These are phyloP conservation scores for Phaeosphaeria sp. DNA, from an alignment of 2,329 filamentous ascomycete genomes.

Conservation along the genomic window DNA sequence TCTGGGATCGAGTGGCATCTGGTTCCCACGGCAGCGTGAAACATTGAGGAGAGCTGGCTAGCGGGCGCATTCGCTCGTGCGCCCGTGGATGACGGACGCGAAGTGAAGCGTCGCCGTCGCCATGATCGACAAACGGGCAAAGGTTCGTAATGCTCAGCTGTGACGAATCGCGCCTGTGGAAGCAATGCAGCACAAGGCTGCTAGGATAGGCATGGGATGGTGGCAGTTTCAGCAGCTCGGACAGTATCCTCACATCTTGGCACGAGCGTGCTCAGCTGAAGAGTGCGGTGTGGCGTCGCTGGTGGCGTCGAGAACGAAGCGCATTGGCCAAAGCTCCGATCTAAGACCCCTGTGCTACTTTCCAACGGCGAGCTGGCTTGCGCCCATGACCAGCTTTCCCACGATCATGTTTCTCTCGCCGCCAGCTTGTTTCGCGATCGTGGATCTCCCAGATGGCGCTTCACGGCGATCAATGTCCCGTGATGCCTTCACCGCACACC, in stretches of 20 bases:
- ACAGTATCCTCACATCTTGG: slow-evolving; percentile 30
- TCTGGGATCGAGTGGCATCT: slow-evolving; percentile 15
- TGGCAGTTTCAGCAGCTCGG: slow-evolving; percentile 29
- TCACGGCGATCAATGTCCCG: slow-evolving; percentile 5
- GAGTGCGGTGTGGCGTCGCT: slow-evolving; percentile 36
- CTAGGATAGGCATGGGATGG: slow-evolving; percentile 36
- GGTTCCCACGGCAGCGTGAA: slow-evolving; percentile 16
- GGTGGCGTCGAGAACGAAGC: slow-evolving; percentile 30
- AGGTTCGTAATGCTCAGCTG: slow-evolving; percentile 44
- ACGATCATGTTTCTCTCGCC: slow-evolving; percentile 3
- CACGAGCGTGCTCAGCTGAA: slow-evolving; percentile 39
- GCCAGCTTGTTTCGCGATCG: slow-evolving; percentile 12
- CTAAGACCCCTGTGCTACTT: slow-evolving; percentile 13
- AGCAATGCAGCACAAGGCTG: slow-evolving; percentile 39
- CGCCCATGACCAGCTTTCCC: slow-evolving; percentile 18
- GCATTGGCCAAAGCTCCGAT: slow-evolving; percentile 23
- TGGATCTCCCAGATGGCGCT: neutral
- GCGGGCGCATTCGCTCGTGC: slow-evolving; percentile 10
- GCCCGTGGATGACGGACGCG: slow-evolving; percentile 20
- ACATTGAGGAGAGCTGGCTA: slow-evolving; percentile 23
- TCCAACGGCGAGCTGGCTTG: slow-evolving; percentile 25
- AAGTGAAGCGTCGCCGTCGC: slow-evolving; percentile 28
- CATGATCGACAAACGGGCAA: slow-evolving; percentile 30
- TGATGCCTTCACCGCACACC: slow-evolving; percentile 4
- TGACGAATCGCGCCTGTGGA: slow-evolving; percentile 36